phyloP scores from a whole-genome alignment of 768 basidiomycete species.

The Gloeopeniophorella convolvens region DNA sequence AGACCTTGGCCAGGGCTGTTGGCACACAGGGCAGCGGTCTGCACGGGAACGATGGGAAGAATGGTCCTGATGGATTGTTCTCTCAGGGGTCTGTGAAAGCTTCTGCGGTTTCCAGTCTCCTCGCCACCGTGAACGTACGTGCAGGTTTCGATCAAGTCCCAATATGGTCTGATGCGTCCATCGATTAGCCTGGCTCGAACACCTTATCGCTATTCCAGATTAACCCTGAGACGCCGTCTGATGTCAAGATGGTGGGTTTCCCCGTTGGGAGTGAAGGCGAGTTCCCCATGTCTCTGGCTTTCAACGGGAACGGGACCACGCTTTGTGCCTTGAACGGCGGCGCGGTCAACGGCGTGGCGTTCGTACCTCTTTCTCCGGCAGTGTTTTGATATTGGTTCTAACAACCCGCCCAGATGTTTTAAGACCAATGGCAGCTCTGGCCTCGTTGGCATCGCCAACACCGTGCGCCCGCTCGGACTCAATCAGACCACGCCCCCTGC shows the following conservation, averaged over 20 bases:
- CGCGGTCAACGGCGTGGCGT: conserved; percentile 20
- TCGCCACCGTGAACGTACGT: conserved; percentile 26
- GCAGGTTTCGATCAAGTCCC: background rate
- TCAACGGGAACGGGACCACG: conserved; percentile 11
- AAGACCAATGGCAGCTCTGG: conserved; percentile 37
- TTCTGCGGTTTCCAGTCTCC: conserved; percentile 18
- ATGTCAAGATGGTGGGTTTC: conserved; percentile 21
- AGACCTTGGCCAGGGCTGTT: conserved; percentile 22
- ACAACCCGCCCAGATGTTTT: background rate
- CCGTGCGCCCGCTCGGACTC: conserved; percentile 37
- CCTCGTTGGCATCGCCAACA: conserved; percentile 34
- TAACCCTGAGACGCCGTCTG: conserved; percentile 18
- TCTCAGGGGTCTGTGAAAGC: conserved; percentile 27
- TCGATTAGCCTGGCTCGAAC: conserved; percentile 21
- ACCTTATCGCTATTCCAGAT: conserved; percentile 24
- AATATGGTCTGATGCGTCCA: background rate
- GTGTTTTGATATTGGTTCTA: background rate
- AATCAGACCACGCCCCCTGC: conserved; percentile 47
- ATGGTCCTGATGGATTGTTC: conserved; percentile 27
- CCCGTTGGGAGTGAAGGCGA: conserved; percentile 22
- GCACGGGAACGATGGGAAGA: conserved; percentile 20
- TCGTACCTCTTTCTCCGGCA: background rate
- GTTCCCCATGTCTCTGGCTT: conserved; percentile 23
- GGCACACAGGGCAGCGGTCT: conserved; percentile 22
- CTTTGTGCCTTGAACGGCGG: conserved; percentile 24